Percentiles rank a stretch among this genome's conserved stretches.
phyloP scores from a whole-genome alignment of 495 filamentous ascomycete genomes.

The Aspergillus ellipticus region DNA sequence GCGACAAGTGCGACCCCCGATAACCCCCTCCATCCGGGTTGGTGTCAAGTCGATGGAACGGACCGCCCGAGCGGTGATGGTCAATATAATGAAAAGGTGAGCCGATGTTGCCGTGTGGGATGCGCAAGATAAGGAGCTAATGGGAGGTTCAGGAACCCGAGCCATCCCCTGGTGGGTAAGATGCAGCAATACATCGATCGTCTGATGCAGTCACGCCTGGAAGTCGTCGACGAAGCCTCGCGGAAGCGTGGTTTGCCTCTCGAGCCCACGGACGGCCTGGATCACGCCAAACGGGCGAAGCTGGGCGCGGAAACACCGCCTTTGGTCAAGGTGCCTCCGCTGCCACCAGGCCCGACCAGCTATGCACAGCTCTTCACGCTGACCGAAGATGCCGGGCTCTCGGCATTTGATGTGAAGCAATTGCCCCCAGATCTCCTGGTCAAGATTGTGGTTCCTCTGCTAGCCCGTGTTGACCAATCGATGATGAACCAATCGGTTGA shows the following conservation, averaged over 20 bases:
- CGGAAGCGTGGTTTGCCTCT: slow-evolving; percentile 70
- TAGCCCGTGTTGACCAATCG: slow-evolving; percentile 59
- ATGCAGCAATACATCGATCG: slow-evolving; percentile 82
- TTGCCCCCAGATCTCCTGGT: slow-evolving; percentile 71
- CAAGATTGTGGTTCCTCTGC: slow-evolving; percentile 68
- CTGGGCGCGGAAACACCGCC: slow-evolving; percentile 51
- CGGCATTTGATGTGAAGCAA: slow-evolving; percentile 75
- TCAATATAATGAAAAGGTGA: slow-evolving; percentile 76
- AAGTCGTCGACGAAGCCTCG: slow-evolving; percentile 66
- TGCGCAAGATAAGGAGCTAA: slow-evolving; percentile 10
- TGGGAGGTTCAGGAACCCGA: slow-evolving; percentile 55
- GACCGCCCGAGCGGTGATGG: slow-evolving; percentile 76
- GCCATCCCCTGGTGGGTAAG: slow-evolving; percentile 59
- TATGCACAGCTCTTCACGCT: slow-evolving; percentile 80
- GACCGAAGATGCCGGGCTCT: slow-evolving; percentile 67
- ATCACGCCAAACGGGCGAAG: slow-evolving; percentile 66
- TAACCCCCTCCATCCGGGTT: slow-evolving; percentile 75
- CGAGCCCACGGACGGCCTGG: slow-evolving; percentile 65
- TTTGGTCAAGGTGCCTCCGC: slow-evolving; percentile 57
- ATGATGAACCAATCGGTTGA: slow-evolving; percentile 67
- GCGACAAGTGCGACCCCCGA: slow-evolving; percentile 67
- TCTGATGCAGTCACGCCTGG: slow-evolving; percentile 66
- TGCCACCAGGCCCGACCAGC: slow-evolving; percentile 70
- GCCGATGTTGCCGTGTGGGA: slow-evolving; percentile 4
- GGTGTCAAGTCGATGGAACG: slow-evolving; percentile 90